phyloP scores from a whole-genome alignment of 1,139 yeast genomes.

The Candida labiduridarum region DNA sequence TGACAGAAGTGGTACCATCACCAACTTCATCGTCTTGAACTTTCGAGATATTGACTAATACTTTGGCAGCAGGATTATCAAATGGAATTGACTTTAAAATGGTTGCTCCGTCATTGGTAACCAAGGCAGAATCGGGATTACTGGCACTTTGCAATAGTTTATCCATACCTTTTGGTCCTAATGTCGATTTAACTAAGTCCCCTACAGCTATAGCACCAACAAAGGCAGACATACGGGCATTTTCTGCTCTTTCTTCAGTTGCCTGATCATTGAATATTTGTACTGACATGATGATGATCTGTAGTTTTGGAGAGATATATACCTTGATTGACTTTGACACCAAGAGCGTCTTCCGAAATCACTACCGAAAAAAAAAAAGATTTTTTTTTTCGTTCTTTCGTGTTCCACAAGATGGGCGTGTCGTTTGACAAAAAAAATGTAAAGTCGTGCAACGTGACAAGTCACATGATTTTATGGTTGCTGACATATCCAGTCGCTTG shows the following conservation, averaged over 20 bases:
- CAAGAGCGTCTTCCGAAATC: background rate
- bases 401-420: slow-evolving; percentile 3
- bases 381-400: slow-evolving; percentile 3
- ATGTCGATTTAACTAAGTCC: slow-evolving; percentile 90
- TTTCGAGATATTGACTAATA: slow-evolving; percentile 90
- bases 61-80: slow-evolving; percentile 98
- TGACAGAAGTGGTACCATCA: slow-evolving; percentile 98
- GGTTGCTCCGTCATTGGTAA: slow-evolving; percentile 98
- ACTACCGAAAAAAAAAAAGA: too few species aligned
- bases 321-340: background rate
- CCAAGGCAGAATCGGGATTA: slow-evolving; percentile 68
- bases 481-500: too few species aligned
- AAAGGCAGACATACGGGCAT: slow-evolving; percentile 95
- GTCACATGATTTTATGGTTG: too few species aligned
- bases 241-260: slow-evolving; percentile 95
- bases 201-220: slow-evolving; percentile 99
- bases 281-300: slow-evolving; percentile 55
- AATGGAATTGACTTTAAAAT: slow-evolving; percentile 91
- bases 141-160: slow-evolving; percentile 87
- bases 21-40: slow-evolving; percentile 99
- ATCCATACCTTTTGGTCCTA: slow-evolving; percentile 99
- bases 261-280: slow-evolving; percentile 97
- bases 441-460: background rate
- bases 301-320: background rate
- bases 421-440: background rate